phyloP scores from a whole-genome alignment of 768 basidiomycete genomes.

The Kondoa malvinella region DNA sequence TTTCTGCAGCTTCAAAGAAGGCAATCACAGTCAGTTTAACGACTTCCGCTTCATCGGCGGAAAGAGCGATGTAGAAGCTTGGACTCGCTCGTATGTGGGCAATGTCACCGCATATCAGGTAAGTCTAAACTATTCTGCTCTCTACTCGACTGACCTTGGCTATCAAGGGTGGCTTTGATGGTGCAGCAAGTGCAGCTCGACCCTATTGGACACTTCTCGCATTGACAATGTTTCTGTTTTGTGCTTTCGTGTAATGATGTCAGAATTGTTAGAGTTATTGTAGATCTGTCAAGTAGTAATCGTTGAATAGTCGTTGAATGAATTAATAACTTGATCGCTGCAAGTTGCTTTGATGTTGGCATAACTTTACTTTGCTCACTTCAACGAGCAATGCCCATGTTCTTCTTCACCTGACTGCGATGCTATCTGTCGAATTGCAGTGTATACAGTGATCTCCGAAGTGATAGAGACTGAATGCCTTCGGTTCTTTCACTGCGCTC shows the following conservation, averaged over 20 bases:
- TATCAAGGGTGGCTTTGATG: neutral
- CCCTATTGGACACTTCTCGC: neutral
- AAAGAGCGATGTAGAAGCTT: slow-evolving; percentile 8
- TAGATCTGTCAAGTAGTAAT: neutral
- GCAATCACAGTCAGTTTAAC: slow-evolving; percentile 1
- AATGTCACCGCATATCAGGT: slow-evolving; percentile 19
- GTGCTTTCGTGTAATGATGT: neutral
- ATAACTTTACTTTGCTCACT: too few species aligned
- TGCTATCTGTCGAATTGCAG: too few species aligned
- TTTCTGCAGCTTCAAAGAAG: slow-evolving; percentile 5
- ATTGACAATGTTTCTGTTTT: neutral
- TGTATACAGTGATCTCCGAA: too few species aligned
- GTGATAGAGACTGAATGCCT: too few species aligned
- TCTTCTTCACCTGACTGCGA: too few species aligned
- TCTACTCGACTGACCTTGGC: too few species aligned
- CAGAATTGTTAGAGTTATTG: neutral
- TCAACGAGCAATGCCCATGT: too few species aligned
- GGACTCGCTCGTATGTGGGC: slow-evolving; percentile 15
- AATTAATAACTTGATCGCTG: too few species aligned
- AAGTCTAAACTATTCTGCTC: too few species aligned
- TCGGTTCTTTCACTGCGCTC: too few species aligned
- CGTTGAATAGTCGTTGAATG: too few species aligned
- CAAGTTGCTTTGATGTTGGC: too few species aligned
- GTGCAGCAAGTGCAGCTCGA: neutral
- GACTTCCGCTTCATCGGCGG: slow-evolving; percentile 15